Conservation (phyloP, 1,139 yeast species). For the Protomyces inundatus region DNA sequence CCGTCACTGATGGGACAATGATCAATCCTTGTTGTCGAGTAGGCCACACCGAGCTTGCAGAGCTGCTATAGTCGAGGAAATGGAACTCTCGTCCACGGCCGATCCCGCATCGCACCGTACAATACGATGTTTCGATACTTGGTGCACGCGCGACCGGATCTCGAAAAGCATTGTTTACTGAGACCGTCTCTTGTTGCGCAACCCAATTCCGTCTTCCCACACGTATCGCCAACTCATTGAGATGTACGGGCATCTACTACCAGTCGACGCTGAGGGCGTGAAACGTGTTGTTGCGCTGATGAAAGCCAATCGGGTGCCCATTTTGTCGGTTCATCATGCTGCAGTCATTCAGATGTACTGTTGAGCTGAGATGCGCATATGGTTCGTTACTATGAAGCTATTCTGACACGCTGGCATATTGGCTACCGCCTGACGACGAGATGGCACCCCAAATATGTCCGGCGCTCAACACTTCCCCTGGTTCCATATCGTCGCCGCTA, state of each 20-base stretch:
- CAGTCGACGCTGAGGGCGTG: constrained; percentile 40
- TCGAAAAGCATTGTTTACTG: constrained; percentile 39
- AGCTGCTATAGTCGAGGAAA: constrained; percentile 38
- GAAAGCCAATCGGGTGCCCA: constrained; percentile 36
- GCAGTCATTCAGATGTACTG: constrained; percentile 44
- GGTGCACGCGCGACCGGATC: constrained; percentile 39
- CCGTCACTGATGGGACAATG: constrained; percentile 43
- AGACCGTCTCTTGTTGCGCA: constrained; percentile 35
- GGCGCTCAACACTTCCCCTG: no score
- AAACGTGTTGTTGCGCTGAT: constrained; percentile 40
- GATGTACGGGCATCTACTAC: constrained; percentile 39
- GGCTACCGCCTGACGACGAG: no score
- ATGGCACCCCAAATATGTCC: no score
- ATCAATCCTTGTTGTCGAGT: constrained; percentile 43
- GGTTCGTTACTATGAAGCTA: no score
- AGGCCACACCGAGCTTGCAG: constrained; percentile 40
- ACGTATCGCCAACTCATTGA: constrained; percentile 44
- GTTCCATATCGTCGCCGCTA: no score
- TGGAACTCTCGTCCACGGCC: constrained; percentile 39
- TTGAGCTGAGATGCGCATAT: no score
- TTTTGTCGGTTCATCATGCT: constrained; percentile 40
- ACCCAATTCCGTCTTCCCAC: constrained; percentile 39
- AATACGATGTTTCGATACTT: constrained; percentile 43
- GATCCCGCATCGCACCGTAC: constrained; percentile 42
- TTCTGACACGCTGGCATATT: no score